These are phyloP conservation scores for Suillus variegatus DNA, from an alignment of 768 basidiomycete genomes.

Conservation along the genomic window DNA sequence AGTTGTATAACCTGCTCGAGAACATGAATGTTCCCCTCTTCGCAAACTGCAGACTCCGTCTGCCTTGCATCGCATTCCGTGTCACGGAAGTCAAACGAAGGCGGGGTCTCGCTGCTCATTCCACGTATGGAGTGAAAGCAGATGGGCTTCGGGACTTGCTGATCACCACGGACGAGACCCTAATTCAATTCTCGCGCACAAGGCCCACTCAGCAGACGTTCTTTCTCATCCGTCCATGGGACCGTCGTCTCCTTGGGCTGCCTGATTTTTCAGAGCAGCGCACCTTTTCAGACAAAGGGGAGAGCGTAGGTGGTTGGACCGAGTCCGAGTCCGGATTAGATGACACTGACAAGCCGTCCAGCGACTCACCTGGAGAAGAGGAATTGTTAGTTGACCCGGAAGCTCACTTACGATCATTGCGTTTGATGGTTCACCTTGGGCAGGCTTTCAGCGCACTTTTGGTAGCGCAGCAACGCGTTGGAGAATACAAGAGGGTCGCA, in stretches of 20 bases:
- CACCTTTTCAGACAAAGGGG: too few relatives aligned
- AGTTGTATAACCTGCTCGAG: neutral
- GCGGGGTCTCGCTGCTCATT: neutral
- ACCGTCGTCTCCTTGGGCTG: neutral
- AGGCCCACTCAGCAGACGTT: neutral
- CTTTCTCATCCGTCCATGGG: neutral
- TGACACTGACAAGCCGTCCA: too few relatives aligned
- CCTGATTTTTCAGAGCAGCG: neutral
- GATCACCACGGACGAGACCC: neutral
- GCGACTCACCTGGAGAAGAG: too few relatives aligned
- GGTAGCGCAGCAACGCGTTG: too few relatives aligned
- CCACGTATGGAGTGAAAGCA: neutral
- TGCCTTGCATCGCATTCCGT: neutral
- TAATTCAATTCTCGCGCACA: neutral
- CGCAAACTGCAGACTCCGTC: neutral
- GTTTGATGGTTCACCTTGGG: too few relatives aligned
- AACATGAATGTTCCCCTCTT: neutral
- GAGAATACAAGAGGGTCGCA: too few relatives aligned
- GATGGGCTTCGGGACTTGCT: neutral
- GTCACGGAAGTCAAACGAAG: neutral
- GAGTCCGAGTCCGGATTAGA: too few relatives aligned
- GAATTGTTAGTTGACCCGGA: too few relatives aligned
- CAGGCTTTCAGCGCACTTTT: too few relatives aligned
- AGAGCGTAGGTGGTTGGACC: too few relatives aligned
- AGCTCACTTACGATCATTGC: too few relatives aligned